A percentile compares a stretch with the other conserved stretches of the same genome.
phyloP scores from a whole-genome alignment of 257 asterid species.

The Lycium barbarum region DNA sequence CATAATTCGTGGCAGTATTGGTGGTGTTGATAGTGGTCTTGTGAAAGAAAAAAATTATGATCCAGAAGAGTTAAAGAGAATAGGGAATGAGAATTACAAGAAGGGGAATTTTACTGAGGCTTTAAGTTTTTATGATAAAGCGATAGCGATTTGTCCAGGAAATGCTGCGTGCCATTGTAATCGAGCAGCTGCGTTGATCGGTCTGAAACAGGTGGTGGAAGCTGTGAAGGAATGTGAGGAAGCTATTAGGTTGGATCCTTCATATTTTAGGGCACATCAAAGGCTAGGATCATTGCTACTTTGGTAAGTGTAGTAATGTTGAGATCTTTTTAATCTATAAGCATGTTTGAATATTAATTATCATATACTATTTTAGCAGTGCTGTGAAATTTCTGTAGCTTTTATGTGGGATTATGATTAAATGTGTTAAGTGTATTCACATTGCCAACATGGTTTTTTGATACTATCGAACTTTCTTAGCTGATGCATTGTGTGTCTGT shows the following conservation, averaged over 20 bases:
- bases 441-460: background rate
- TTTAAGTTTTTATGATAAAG: conserved; percentile 62
- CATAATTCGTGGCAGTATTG: conserved; percentile 59
- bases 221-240: conserved; percentile 74
- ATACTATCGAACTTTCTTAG: background rate
- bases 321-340: background rate
- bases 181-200: conserved; percentile 70
- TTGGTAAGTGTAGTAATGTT: conserved; percentile 40
- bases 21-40: conserved; percentile 25
- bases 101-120: conserved; percentile 67
- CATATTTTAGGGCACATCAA: conserved; percentile 68
- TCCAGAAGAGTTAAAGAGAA: conserved; percentile 68
- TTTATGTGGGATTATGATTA: background rate
- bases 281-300: conserved; percentile 71
- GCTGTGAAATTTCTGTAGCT: background rate
- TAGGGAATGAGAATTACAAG: conserved; percentile 67
- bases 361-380: background rate
- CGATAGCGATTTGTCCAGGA: conserved; percentile 55
- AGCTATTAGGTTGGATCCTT: conserved; percentile 71
- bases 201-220: conserved; percentile 51
- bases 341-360: background rate
- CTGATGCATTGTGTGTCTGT: background rate
- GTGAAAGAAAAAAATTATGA: conserved; percentile 40
- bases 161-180: conserved; percentile 65
- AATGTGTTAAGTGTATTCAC: background rate